Evolutionary conservation across 495 filamentous ascomycete genomes (phyloP).

Genomic region (Cudoniella acicularis): DNA sequence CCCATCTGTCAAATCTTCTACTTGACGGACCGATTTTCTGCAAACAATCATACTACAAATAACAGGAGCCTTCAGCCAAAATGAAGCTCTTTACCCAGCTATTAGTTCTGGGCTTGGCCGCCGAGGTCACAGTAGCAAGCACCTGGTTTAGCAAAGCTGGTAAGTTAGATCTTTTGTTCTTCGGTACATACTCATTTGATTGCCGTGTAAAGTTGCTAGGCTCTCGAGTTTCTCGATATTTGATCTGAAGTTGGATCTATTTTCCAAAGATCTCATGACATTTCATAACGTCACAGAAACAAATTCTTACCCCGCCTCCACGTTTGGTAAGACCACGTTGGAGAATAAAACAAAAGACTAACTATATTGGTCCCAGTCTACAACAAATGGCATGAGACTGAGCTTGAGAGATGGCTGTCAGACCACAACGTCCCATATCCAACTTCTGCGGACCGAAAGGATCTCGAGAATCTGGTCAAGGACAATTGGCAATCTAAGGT

Average conservation of each 20-base stretch:
- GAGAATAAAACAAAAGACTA: constrained; percentile 1
- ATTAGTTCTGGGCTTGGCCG: constrained; percentile 67
- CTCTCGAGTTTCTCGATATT: constrained; percentile 4
- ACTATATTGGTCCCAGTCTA: constrained; percentile 59
- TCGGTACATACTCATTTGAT: neutral
- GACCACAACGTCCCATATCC: constrained; percentile 90
- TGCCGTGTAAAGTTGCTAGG: neutral
- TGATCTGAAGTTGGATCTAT: neutral
- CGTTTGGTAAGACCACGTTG: neutral
- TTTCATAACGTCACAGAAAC: neutral
- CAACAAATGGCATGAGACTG: constrained; percentile 98
- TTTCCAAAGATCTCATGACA: neutral
- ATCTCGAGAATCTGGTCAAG: constrained; percentile 80
- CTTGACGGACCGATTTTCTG: constrained; percentile 7
- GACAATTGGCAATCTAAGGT: constrained; percentile 78
- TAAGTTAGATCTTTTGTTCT: constrained; percentile 38
- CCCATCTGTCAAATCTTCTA: neutral
- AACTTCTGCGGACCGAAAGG: constrained; percentile 77
- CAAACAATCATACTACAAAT: neutral
- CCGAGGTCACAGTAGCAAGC: constrained; percentile 63
- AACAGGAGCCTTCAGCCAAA: constrained; percentile 20
- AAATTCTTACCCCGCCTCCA: neutral
- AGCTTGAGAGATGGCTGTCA: constrained; percentile 94
- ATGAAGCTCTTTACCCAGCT: constrained; percentile 76
- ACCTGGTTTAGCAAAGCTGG: constrained; percentile 82